phyloP scores from a whole-genome alignment of 768 basidiomycete species.

The Podaxis sp. region DNA sequence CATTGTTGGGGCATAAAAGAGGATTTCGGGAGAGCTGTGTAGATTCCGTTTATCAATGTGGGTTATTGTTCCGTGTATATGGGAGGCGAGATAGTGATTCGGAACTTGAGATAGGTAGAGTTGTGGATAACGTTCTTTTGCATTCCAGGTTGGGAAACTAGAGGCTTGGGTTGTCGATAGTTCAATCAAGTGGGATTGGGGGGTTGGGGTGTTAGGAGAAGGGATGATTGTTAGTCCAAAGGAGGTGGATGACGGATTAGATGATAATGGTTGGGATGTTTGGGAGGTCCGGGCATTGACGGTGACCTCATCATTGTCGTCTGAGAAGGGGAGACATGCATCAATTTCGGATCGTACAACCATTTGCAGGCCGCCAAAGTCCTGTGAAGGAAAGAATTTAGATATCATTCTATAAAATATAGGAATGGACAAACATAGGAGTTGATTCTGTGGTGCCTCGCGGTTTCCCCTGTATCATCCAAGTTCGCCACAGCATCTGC shows the following conservation, averaged over 20 bases:
- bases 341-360: constrained; percentile 31
- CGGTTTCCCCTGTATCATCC: constrained; percentile 40
- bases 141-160: constrained; percentile 29
- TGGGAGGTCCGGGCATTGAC: constrained; percentile 35
- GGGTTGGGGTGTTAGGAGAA: constrained; percentile 3
- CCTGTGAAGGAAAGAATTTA: neutral
- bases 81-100: constrained; percentile 58
- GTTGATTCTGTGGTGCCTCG: constrained; percentile 54
- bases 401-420: neutral
- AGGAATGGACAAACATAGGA: constrained; percentile 39
- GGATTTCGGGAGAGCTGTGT: constrained; percentile 32
- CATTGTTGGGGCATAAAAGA: constrained; percentile 26
- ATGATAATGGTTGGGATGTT: neutral
- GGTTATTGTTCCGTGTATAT: constrained; percentile 52
- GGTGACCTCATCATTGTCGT: constrained; percentile 23
- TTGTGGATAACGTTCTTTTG: constrained; percentile 66
- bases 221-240: constrained; percentile 9
- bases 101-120: constrained; percentile 69
- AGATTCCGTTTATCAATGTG: constrained; percentile 48
- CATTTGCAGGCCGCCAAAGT: constrained; percentile 26
- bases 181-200: constrained; percentile 8
- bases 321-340: constrained; percentile 21
- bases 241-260: neutral
- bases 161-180: constrained; percentile 2
- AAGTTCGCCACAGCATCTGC: constrained; percentile 11